Conservation (phyloP, 805 yeast species). For the Jamesozyma spencerorum region DNA sequence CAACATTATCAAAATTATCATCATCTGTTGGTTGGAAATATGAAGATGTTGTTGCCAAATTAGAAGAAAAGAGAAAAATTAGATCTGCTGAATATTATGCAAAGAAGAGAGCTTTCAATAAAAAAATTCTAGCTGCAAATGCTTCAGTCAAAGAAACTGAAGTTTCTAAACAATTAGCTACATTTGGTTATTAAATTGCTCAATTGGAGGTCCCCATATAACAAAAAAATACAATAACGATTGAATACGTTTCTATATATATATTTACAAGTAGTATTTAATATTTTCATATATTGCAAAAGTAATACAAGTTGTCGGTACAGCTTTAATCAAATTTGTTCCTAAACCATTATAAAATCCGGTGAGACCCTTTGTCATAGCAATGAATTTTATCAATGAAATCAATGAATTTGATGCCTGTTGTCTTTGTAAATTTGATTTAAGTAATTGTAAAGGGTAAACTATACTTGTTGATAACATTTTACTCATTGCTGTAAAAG, state of each 20-base stretch:
- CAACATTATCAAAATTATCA: conserved; percentile 94
- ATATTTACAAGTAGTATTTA: conserved; percentile 21
- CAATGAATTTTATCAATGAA: conserved; percentile 34
- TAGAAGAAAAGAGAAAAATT: conserved; percentile 99
- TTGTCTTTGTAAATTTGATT: conserved; percentile 62
- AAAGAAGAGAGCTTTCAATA: conserved; percentile 91
- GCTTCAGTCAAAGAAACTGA: conserved; percentile 83
- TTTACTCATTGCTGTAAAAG: conserved; percentile 61
- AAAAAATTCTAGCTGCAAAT: conserved; percentile 83
- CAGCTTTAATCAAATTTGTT: conserved; percentile 69
- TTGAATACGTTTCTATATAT: neutral
- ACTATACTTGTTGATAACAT: conserved; percentile 54
- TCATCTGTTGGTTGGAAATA: conserved; percentile 99
- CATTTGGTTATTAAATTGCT: conserved; percentile 84
- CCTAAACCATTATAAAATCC: conserved; percentile 81
- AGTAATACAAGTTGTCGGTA: conserved; percentile 90
- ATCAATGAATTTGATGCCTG: conserved; percentile 23
- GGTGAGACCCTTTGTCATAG: conserved; percentile 41
- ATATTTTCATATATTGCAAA: conserved; percentile 73
- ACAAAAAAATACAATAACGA: neutral
- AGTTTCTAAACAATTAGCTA: conserved; percentile 86
- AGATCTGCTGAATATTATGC: conserved; percentile 98
- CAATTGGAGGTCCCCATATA: neutral
- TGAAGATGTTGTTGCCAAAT: conserved; percentile 94
- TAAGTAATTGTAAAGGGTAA: conserved; percentile 78